Evolutionary conservation across 2,329 filamentous ascomycete species (phyloP).

Genomic region (Neobulgaria alba): DNA sequence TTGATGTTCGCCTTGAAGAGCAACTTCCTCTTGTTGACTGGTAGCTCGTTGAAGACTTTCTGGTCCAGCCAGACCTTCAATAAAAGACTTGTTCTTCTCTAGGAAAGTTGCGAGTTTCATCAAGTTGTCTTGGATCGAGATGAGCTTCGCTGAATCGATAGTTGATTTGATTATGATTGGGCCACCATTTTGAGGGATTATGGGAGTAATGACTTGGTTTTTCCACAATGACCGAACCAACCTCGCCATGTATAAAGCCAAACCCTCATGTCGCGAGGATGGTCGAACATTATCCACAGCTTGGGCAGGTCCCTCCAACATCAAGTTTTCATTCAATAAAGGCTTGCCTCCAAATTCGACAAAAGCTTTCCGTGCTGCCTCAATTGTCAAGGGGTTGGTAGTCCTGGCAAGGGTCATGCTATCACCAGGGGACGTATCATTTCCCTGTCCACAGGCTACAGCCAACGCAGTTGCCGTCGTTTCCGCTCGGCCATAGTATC

Average conservation of each 20-base stretch:
- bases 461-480: constrained; percentile 85
- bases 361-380: constrained; percentile 77
- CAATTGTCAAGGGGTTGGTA: constrained; percentile 77
- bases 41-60: constrained; percentile 70
- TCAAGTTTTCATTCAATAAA: constrained; percentile 69
- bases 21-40: constrained; percentile 83
- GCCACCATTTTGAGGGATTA: constrained; percentile 29
- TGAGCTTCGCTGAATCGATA: constrained; percentile 59
- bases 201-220: constrained; percentile 59
- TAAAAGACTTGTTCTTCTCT: constrained; percentile 78
- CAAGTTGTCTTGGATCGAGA: constrained; percentile 70
- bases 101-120: constrained; percentile 75
- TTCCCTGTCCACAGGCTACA: constrained; percentile 88
- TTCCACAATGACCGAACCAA: constrained; percentile 89
- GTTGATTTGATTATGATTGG: constrained; percentile 58
- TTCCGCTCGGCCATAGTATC: constrained; percentile 79
- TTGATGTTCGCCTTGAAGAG: constrained; percentile 88
- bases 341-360: constrained; percentile 89
- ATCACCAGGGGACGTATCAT: constrained; percentile 63
- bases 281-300: constrained; percentile 76
- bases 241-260: constrained; percentile 79
- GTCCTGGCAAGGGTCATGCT: constrained; percentile 51
- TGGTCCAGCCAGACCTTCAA: constrained; percentile 88
- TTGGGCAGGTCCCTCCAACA: constrained; percentile 49
- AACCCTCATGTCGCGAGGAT: constrained; percentile 81